phyloP scores from a whole-genome alignment of 345 rosid species.

The Turnera subulata region DNA sequence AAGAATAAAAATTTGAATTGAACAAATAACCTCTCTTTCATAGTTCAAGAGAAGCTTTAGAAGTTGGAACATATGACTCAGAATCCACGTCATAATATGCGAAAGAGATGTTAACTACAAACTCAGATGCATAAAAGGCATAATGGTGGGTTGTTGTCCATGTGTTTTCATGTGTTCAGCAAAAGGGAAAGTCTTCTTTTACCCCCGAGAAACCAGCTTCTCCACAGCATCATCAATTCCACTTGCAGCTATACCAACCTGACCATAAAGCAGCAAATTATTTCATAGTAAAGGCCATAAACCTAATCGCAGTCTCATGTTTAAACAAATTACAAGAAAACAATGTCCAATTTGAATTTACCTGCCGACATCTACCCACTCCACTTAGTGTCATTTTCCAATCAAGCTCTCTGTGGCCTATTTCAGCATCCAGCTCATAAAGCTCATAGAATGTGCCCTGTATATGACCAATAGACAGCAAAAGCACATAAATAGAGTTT shows the following conservation, averaged over 20 bases:
- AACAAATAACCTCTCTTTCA: not conserved
- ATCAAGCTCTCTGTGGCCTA: slow-evolving; percentile 88
- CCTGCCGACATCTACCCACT: slow-evolving; percentile 98
- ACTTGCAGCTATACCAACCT: slow-evolving; percentile 87
- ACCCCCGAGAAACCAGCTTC: slow-evolving; percentile 92
- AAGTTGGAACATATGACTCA: not conserved
- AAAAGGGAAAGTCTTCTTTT: slow-evolving; percentile 25
- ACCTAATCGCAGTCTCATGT: not conserved
- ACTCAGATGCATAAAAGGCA: no score
- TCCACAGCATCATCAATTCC: slow-evolving; percentile 91
- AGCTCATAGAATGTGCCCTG: slow-evolving; percentile 96
- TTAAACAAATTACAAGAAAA: not conserved
- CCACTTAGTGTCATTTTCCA: slow-evolving; percentile 96
- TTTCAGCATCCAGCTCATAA: slow-evolving; percentile 92
- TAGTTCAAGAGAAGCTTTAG: slow-evolving; percentile 7
- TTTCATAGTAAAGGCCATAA: not conserved
- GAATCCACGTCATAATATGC: not conserved
- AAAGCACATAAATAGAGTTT: slow-evolving; percentile 15
- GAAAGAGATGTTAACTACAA: no score
- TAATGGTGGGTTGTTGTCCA: not conserved
- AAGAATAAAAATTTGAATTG: not conserved
- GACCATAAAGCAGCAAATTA: slow-evolving; percentile 8
- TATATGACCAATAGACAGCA: slow-evolving; percentile 16
- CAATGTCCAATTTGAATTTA: slow-evolving; percentile 16
- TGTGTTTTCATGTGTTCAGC: not conserved